Evolutionary conservation across 257 asterid genomes (phyloP).

Genomic region (Anisodus tanguticus): DNA sequence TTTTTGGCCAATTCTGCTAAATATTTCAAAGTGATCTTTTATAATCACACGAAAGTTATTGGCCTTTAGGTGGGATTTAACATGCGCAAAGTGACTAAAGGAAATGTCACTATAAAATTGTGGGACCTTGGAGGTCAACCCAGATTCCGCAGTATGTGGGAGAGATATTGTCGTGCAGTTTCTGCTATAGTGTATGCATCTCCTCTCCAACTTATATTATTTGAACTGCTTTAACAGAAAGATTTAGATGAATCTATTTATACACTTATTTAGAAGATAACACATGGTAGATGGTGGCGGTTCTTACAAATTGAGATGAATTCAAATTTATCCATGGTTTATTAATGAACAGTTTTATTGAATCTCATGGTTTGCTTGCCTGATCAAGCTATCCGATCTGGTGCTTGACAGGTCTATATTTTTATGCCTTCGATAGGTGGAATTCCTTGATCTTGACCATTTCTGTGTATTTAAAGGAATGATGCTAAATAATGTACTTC

Average conservation of each 20-base stretch:
- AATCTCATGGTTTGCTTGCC: not conserved
- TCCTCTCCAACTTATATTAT: not conserved
- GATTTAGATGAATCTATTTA: not conserved
- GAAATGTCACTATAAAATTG: slow-evolving; percentile 92
- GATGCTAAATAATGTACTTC: not conserved
- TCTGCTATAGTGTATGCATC: slow-evolving; percentile 92
- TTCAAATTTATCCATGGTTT: not conserved
- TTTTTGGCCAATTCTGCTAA: not conserved
- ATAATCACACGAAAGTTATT: slow-evolving; percentile 28
- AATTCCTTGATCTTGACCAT: slow-evolving; percentile 18
- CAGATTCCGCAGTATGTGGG: slow-evolving; percentile 97
- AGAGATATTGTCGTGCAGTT: slow-evolving; percentile 96
- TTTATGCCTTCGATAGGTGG: not conserved
- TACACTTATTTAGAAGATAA: not conserved
- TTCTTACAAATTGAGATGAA: not conserved
- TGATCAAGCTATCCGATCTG: not conserved
- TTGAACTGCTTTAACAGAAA: not conserved
- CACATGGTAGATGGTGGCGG: not conserved
- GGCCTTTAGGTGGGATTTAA: slow-evolving; percentile 87
- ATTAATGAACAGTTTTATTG: not conserved
- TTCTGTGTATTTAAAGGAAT: not conserved
- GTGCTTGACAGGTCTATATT: not conserved
- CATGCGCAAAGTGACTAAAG: slow-evolving; percentile 96
- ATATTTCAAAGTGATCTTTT: slow-evolving; percentile 27
- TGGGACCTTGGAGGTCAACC: slow-evolving; percentile 99